These are phyloP conservation scores for Xylaria palmicola DNA, from an alignment of 495 filamentous ascomycete species.

Conservation along the genomic window DNA sequence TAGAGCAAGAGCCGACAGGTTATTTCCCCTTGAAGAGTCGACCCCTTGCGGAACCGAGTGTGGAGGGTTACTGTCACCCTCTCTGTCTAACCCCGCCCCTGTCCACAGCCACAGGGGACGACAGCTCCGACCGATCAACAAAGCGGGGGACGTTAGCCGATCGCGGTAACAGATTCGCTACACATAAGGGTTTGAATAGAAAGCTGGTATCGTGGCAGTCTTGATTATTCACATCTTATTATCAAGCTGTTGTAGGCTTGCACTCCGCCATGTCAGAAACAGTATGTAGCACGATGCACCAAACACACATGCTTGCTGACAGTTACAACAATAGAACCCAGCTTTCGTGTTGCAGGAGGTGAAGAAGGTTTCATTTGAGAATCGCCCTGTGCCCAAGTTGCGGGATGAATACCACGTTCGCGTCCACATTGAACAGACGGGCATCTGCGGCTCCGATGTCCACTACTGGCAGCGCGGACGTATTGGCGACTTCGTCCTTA, in stretches of 20 bases:
- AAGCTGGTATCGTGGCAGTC: background rate
- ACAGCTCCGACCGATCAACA: background rate
- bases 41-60: background rate
- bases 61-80: conserved; percentile 2
- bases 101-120: too few relatives aligned
- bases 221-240: background rate
- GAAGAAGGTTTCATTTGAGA: conserved; percentile 38
- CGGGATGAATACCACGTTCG: conserved; percentile 31
- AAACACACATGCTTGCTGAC: background rate
- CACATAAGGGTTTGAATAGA: background rate
- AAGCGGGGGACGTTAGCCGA: background rate
- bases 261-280: conserved; percentile 9
- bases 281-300: conserved; percentile 7
- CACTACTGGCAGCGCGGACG: conserved; percentile 39
- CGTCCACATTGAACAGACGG: conserved; percentile 38
- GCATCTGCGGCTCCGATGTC: conserved; percentile 38
- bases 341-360: conserved; percentile 41
- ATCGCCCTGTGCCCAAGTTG: conserved; percentile 35
- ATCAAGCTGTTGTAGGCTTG: background rate
- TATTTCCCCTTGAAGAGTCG: too few relatives aligned
- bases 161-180: background rate
- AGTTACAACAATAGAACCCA: conserved; percentile 26
- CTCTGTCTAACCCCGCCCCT: background rate
- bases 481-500: conserved; percentile 36
- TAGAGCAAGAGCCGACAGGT: too few relatives aligned